Evolutionary conservation across 257 asterid genomes (phyloP), one percentile per base, ranked within the genome.

Genomic region (Thymus mandschuricus): DNA sequence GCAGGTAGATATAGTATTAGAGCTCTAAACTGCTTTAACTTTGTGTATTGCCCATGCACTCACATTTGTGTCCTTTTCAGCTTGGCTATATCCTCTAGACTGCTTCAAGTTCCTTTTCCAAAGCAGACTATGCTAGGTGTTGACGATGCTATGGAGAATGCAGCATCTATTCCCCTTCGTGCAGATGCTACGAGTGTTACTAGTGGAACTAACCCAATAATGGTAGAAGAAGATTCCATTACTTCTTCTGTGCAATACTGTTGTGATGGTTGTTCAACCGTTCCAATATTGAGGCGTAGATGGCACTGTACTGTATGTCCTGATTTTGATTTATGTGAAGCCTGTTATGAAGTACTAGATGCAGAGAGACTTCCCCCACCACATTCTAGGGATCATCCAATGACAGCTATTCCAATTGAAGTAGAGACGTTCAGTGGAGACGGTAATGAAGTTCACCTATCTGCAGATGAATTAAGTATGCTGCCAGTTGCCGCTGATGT

Each of bases 281-380:
- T 92, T 78, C 99, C 99, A 73, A 95, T 95, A 60, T 84, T 83
- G 72, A 86, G 99, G 81, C 88, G 96, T 38, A 87, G 99, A 75
- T 95, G 99, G 99, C 99, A 95, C 77, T 95, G 99, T 72, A 82
- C 97, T 68, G 80, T 95, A 80, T 95, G 99, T 79, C 98, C 99
- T 29, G 99, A 95, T 86, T 95, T 95, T 72, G 99, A 95, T 86
- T 81, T 95, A 78, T 95, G 99, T 66, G 99, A 95, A 81, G 88
- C 98, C 52, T 95, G 99, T 70, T 92, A 95, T 58, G 99, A 88
- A 86, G 89, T 86, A 55, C 75, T 87, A 65, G 99, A 92, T 89
- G 89, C 99, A 67, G 97, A 92, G 79, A 84, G 87, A 71, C 99
- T 92, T 78, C 90, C 94, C 76, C 97, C 87, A 21, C 98, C 98